Percentiles rank a stretch among this genome's conserved stretches.
phyloP scores from a whole-genome alignment of 2,329 filamentous ascomycete species.

The Thermoascus crustaceus region DNA sequence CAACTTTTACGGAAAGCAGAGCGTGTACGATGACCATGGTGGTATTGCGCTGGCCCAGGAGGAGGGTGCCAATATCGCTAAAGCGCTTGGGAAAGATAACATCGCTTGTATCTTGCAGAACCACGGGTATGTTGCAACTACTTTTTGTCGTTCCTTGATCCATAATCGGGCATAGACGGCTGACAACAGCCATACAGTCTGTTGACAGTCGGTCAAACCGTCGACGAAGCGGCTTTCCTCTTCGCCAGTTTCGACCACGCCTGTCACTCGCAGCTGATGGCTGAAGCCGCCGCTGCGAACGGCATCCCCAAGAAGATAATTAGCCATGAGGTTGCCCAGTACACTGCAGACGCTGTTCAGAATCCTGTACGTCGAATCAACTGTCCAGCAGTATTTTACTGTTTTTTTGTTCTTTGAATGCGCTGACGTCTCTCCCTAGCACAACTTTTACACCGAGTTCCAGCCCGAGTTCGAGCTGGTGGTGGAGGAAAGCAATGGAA shows the following conservation, averaged over 20 bases:
- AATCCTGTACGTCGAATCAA: conserved; percentile 21
- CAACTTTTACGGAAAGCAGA: conserved; percentile 30
- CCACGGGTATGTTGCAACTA: conserved; percentile 23
- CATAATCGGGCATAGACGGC: not conserved
- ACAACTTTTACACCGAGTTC: conserved; percentile 33
- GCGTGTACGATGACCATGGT: conserved; percentile 34
- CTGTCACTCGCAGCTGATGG: conserved; percentile 34
- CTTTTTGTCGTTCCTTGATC: not conserved
- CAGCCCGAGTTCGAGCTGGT: conserved; percentile 32
- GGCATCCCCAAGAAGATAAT: conserved; percentile 30
- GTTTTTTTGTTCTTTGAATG: not conserved
- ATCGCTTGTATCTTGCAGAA: conserved; percentile 36
- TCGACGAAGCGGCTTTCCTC: conserved; percentile 35
- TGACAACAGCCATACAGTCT: conserved; percentile 21
- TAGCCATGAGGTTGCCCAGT: conserved; percentile 24
- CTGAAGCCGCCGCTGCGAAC: conserved; percentile 34
- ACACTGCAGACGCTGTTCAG: conserved; percentile 28
- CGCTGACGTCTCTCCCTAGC: conserved; percentile 18
- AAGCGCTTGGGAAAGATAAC: conserved; percentile 31
- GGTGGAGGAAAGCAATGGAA: conserved; percentile 30
- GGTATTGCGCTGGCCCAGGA: conserved; percentile 34
- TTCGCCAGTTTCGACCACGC: conserved; percentile 35
- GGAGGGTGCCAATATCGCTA: conserved; percentile 31
- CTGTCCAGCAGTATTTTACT: too few relatives aligned
- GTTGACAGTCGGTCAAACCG: conserved; percentile 32